phyloP scores from a whole-genome alignment of 148 eudicot species.

The Camellia japonica region DNA sequence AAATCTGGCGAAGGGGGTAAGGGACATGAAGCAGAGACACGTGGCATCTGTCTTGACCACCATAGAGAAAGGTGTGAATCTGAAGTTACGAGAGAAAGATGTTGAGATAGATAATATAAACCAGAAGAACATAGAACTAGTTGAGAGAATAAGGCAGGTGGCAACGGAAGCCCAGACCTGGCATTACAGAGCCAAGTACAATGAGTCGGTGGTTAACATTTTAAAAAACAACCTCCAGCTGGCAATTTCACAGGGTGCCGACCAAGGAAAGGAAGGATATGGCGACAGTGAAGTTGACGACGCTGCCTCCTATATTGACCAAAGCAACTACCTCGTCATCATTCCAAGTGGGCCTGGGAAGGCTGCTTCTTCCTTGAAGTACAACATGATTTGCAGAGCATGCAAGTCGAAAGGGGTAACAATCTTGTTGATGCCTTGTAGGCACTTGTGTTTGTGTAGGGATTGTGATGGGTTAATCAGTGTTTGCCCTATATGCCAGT shows the following conservation, averaged over 20 bases:
- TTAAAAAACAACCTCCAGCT: constrained; percentile 74
- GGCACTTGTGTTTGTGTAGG: constrained; percentile 23
- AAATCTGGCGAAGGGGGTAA: constrained; percentile 62
- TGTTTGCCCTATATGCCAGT: constrained; percentile 26
- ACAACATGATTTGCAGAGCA: constrained; percentile 34
- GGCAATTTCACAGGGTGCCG: constrained; percentile 58
- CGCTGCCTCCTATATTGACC: constrained; percentile 64
- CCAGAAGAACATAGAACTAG: constrained; percentile 70
- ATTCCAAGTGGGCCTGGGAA: constrained; percentile 35
- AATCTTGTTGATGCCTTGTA: constrained; percentile 22
- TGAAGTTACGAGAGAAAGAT: constrained; percentile 71
- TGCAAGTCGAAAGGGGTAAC: constrained; percentile 23
- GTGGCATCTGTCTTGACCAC: constrained; percentile 57
- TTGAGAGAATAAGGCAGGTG: constrained; percentile 69
- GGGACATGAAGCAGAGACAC: constrained; percentile 73
- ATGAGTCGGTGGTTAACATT: constrained; percentile 65
- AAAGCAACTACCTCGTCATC: constrained; percentile 39
- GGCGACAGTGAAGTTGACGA: constrained; percentile 84
- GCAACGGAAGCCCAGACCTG: constrained; percentile 77
- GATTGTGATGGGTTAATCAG: constrained; percentile 12
- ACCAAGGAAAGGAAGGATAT: constrained; percentile 70
- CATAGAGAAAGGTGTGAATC: constrained; percentile 58
- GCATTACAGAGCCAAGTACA: constrained; percentile 84
- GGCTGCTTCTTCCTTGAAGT: constrained; percentile 16
- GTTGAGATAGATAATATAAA: constrained; percentile 66